Evolutionary conservation across 1,139 yeast genomes (phyloP).

Genomic region (Pneumocystis jirovecii): DNA sequence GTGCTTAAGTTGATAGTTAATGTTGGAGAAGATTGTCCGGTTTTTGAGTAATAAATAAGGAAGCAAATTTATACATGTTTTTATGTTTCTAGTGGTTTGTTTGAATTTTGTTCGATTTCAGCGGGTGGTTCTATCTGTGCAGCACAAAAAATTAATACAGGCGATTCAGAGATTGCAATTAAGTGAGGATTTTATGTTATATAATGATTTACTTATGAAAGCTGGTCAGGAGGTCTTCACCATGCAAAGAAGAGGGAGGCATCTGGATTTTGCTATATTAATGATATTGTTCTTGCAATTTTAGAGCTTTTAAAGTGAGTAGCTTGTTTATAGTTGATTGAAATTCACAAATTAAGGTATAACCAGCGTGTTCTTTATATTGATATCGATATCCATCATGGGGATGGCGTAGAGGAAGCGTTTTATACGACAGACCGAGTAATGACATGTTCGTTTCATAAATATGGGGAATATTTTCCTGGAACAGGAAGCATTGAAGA

Average conservation of each 20-base stretch:
- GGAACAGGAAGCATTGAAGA: slow-evolving; percentile 86
- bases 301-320: slow-evolving; percentile 76
- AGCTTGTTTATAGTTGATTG: slow-evolving; percentile 61
- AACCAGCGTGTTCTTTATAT: neutral
- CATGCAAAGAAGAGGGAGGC: slow-evolving; percentile 93
- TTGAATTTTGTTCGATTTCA: slow-evolving; percentile 8
- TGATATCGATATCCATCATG: slow-evolving; percentile 59
- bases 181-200: slow-evolving; percentile 1
- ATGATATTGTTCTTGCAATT: slow-evolving; percentile 76
- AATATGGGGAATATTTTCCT: slow-evolving; percentile 89
- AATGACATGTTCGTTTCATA: slow-evolving; percentile 92
- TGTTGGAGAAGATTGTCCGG: slow-evolving; percentile 10
- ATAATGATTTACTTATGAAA: neutral
- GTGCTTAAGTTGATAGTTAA: neutral
- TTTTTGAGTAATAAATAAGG: neutral
- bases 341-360: slow-evolving; percentile 49
- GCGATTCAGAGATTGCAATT: slow-evolving; percentile 7
- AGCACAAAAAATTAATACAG: slow-evolving; percentile 7
- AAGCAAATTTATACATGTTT: neutral
- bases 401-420: slow-evolving; percentile 96
- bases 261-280: slow-evolving; percentile 82
- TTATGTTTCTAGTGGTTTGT: neutral
- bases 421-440: slow-evolving; percentile 89
- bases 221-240: slow-evolving; percentile 34
- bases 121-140: slow-evolving; percentile 10